These are phyloP conservation scores for Vitis labrusca DNA, from an alignment of 164 flowering plant genomes.

Conservation along the genomic window DNA sequence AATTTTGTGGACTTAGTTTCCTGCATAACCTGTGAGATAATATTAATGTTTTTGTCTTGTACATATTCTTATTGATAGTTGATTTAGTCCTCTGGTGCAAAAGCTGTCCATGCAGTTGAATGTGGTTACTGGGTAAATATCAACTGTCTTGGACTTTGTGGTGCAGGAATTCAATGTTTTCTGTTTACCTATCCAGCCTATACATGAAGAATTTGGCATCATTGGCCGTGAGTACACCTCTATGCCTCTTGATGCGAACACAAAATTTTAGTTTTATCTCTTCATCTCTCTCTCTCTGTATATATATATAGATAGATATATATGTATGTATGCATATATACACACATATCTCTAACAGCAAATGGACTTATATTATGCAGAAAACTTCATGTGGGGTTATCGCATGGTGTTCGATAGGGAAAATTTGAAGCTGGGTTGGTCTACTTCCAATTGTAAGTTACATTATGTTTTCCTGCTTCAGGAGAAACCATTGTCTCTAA, in stretches of 20 bases:
- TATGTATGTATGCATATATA: background rate
- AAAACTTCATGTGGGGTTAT: conserved; percentile 32
- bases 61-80: background rate
- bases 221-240: conserved; percentile 27
- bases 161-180: conserved; percentile 17
- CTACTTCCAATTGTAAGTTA: conserved; percentile 24
- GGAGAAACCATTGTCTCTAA: background rate
- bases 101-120: no score
- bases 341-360: background rate
- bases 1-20: background rate
- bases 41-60: background rate
- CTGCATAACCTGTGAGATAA: background rate
- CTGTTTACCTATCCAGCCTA: conserved; percentile 14
- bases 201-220: conserved; percentile 12
- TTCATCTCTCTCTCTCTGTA: background rate
- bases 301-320: background rate
- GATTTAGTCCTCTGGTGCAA: no score
- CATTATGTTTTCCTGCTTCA: background rate
- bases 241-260: background rate
- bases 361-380: conserved; percentile 13
- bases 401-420: conserved; percentile 32
- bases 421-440: conserved; percentile 28
- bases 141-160: background rate
- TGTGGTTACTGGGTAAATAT: background rate
- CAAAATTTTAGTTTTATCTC: background rate